Evolutionary conservation across 2,329 filamentous ascomycete genomes (phyloP).

Genomic region (Aotearoamyces nothofagi): DNA sequence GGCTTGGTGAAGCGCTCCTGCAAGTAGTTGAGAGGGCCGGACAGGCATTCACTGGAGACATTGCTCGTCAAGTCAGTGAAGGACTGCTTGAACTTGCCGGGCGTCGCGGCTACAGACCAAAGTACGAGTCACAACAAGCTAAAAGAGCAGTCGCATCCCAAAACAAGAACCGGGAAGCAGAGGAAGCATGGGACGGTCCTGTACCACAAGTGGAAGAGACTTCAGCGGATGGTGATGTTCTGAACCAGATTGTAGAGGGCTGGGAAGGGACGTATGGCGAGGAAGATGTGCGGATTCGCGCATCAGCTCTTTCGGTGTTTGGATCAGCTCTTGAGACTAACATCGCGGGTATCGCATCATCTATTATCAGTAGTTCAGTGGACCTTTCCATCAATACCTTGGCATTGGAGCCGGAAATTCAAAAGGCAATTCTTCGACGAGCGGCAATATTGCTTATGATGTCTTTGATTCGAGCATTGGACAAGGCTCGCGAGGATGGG

Average conservation of each 20-base stretch:
- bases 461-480: conserved; percentile 43
- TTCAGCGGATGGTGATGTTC: conserved; percentile 26
- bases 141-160: conserved; percentile 32
- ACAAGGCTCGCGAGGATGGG: conserved; percentile 31
- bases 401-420: conserved; percentile 41
- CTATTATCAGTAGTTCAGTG: conserved; percentile 36
- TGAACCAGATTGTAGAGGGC: conserved; percentile 45
- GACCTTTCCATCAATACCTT: conserved; percentile 50
- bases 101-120: conserved; percentile 43
- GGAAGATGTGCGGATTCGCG: conserved; percentile 55
- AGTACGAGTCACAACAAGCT: conserved; percentile 39
- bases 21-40: conserved; percentile 48
- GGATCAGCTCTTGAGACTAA: conserved; percentile 44
- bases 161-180: conserved; percentile 32
- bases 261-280: conserved; percentile 52
- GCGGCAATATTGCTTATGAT: conserved; percentile 50
- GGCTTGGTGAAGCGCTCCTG: conserved; percentile 52
- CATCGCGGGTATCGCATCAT: conserved; percentile 35
- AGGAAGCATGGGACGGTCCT: conserved; percentile 38
- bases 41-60: conserved; percentile 36
- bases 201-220: conserved; percentile 30
- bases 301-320: conserved; percentile 54
- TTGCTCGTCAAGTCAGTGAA: conserved; percentile 35
- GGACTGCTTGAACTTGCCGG: conserved; percentile 49
- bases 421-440: conserved; percentile 49